Percentiles rank a stretch among this genome's conserved stretches.
Conservation (phyloP, 179 eudicot species). For the Beta corolliflora region DNA sequence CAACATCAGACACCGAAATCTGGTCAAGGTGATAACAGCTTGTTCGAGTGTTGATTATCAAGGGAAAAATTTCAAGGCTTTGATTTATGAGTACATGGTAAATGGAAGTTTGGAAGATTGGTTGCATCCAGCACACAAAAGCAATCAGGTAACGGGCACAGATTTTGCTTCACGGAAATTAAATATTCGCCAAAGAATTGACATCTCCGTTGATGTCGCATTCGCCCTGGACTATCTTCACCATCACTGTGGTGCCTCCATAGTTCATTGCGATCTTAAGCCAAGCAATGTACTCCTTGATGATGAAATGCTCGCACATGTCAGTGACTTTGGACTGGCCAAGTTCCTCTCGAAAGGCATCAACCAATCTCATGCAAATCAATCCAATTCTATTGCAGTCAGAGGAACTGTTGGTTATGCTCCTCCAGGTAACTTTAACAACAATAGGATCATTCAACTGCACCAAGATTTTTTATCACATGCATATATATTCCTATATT, state of each 20-base stretch:
- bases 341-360: neutral
- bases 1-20: slow-evolving; percentile 35
- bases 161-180: neutral
- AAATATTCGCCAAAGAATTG: neutral
- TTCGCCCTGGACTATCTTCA: neutral
- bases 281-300: neutral
- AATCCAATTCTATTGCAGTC: neutral
- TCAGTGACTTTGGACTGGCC: neutral
- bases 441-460: neutral
- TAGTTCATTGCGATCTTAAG: neutral
- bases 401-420: neutral
- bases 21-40: slow-evolving; percentile 35
- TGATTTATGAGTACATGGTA: slow-evolving; percentile 35
- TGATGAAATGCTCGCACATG: neutral
- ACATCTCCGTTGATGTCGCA: neutral
- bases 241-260: neutral
- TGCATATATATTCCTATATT: neutral
- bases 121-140: slow-evolving; percentile 19
- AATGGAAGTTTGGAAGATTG: slow-evolving; percentile 36
- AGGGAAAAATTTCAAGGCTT: slow-evolving; percentile 40
- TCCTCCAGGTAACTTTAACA: neutral
- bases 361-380: neutral
- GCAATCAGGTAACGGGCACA: neutral
- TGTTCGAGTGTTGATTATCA: slow-evolving; percentile 36
- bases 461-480: neutral